phyloP scores from a whole-genome alignment of 495 filamentous ascomycete species.

The Daldinia caldariorum region DNA sequence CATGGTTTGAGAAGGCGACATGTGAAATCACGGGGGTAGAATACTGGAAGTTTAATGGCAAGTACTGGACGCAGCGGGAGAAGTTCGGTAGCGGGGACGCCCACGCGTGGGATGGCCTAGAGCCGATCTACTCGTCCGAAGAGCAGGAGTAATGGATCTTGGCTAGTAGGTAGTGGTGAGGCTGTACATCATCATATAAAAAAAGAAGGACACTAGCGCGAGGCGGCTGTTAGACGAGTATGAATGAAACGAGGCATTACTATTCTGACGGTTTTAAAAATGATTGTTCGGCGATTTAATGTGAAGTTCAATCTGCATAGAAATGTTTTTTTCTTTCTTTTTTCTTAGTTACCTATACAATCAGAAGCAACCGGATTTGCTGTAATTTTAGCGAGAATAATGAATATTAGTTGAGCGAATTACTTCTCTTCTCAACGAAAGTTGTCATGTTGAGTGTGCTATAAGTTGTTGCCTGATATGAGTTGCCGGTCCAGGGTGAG shows the following conservation, averaged over 20 bases:
- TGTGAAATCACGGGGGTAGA: slow-evolving; percentile 86
- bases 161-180: slow-evolving; percentile 7
- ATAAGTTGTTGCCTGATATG: slow-evolving; percentile 1
- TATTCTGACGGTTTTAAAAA: slow-evolving; percentile 2
- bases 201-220: slow-evolving; percentile 21
- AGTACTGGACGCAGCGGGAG: slow-evolving; percentile 83
- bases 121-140: slow-evolving; percentile 55
- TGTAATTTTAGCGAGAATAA: not conserved
- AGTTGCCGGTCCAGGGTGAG: not conserved
- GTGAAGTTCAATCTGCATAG: not conserved
- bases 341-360: not conserved
- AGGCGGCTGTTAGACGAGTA: slow-evolving; percentile 28
- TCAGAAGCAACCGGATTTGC: not conserved
- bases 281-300: not conserved
- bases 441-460: not conserved
- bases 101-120: slow-evolving; percentile 59
- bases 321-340: not conserved
- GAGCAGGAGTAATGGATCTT: slow-evolving; percentile 19
- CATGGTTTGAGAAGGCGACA: slow-evolving; percentile 80
- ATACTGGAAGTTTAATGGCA: slow-evolving; percentile 86
- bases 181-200: slow-evolving; percentile 21
- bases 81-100: slow-evolving; percentile 60
- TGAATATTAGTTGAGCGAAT: not conserved
- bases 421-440: not conserved
- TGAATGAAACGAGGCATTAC: slow-evolving; percentile 34